Percentiles rank a stretch among this genome's conserved stretches.
phyloP scores from a whole-genome alignment of 371 early-diverging fungal species.

The Apophysomyces trapeziformis region DNA sequence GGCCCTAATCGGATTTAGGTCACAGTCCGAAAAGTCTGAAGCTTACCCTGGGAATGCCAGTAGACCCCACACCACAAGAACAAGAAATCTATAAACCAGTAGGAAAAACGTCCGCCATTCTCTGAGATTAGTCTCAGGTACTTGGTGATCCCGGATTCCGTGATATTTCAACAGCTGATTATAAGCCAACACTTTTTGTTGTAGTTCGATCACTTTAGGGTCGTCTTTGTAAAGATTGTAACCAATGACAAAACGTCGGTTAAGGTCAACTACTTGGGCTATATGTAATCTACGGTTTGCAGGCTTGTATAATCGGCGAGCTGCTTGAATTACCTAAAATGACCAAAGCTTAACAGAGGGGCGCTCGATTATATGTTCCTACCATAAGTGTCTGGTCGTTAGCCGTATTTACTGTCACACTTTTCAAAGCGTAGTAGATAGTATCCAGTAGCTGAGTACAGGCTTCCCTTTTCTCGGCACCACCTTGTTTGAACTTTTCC shows the following conservation, averaged over 20 bases:
- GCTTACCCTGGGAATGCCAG: conserved; percentile 86
- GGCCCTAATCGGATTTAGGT: conserved; percentile 42
- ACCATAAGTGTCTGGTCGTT: conserved; percentile 90
- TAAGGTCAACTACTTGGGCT: conserved; percentile 86
- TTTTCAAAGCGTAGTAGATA: conserved; percentile 72
- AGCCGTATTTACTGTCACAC: conserved; percentile 88
- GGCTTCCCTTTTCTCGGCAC: conserved; percentile 77
- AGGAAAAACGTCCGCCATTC: conserved; percentile 73
- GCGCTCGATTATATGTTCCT: neutral
- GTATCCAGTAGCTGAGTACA: conserved; percentile 72
- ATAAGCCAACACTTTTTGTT: conserved; percentile 80
- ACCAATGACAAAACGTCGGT: conserved; percentile 91
- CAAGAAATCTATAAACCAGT: conserved; percentile 65
- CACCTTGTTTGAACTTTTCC: conserved; percentile 79
- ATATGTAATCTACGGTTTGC: conserved; percentile 77
- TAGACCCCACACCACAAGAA: conserved; percentile 72
- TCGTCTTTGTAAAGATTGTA: conserved; percentile 81
- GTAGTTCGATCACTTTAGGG: conserved; percentile 77
- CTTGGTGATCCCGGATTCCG: conserved; percentile 96
- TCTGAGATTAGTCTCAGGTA: conserved; percentile 77
- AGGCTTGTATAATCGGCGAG: conserved; percentile 90
- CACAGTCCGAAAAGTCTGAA: neutral
- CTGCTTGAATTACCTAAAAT: conserved; percentile 90
- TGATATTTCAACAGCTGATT: conserved; percentile 87
- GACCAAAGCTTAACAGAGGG: neutral